Percentiles rank a stretch among this genome's conserved stretches.
phyloP scores from a whole-genome alignment of 2,329 filamentous ascomycete genomes.

The Eutypella sp. region DNA sequence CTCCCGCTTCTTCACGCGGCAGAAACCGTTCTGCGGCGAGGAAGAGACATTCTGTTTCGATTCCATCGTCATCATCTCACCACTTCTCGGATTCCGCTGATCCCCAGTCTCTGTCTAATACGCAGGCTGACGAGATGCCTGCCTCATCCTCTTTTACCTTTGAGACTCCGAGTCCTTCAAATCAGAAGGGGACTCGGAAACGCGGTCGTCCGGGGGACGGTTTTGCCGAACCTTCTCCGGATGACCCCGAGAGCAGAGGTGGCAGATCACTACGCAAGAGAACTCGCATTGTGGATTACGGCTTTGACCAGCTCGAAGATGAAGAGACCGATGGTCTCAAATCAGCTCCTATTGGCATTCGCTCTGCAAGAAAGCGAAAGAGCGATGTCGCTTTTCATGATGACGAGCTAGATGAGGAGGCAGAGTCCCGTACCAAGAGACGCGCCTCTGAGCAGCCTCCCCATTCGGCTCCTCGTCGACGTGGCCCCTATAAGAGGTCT shows the following conservation, averaged over 20 bases:
- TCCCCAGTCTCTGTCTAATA: slow-evolving; percentile 14
- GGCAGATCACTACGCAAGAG: slow-evolving; percentile 55
- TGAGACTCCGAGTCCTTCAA: slow-evolving; percentile 26
- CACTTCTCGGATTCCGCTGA: slow-evolving; percentile 12
- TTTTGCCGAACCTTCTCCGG: slow-evolving; percentile 33
- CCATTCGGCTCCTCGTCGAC: slow-evolving; percentile 19
- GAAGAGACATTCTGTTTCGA: slow-evolving; percentile 22
- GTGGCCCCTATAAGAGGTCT: slow-evolving; percentile 19
- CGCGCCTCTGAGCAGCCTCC: slow-evolving; percentile 27
- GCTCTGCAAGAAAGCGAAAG: slow-evolving; percentile 26
- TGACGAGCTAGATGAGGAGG: slow-evolving; percentile 20
- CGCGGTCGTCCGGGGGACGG: slow-evolving; percentile 37
- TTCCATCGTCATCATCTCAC: slow-evolving; percentile 17
- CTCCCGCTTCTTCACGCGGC: slow-evolving; percentile 20
- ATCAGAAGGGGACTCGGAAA: slow-evolving; percentile 36
- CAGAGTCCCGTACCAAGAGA: slow-evolving; percentile 20
- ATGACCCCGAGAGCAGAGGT: slow-evolving; percentile 48
- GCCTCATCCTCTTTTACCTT: slow-evolving; percentile 20
- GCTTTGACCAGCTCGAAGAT: slow-evolving; percentile 48
- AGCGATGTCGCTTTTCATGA: slow-evolving; percentile 20
- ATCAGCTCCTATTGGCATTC: slow-evolving; percentile 17
- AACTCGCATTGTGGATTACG: slow-evolving; percentile 54
- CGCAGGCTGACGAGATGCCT: slow-evolving; percentile 14
- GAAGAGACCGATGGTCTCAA: slow-evolving; percentile 23
- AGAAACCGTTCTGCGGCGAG: slow-evolving; percentile 19